phyloP scores from a whole-genome alignment of 2,329 filamentous ascomycete species.

The Amauroascus niger region DNA sequence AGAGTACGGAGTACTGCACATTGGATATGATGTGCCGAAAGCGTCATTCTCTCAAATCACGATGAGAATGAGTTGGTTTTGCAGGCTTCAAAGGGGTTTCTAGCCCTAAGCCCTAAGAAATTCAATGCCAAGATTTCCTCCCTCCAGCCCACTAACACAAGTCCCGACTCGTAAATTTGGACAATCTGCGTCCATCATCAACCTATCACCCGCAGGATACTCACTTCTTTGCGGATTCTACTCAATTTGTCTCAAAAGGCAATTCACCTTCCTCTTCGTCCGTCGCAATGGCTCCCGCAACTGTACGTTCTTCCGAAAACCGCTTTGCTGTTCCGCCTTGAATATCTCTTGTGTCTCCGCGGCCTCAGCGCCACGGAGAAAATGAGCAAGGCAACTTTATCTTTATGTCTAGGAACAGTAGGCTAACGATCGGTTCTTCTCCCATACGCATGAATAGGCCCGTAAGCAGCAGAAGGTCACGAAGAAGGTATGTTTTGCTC shows the following conservation, averaged over 20 bases:
- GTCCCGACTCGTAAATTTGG: background rate
- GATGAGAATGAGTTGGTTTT: too few species aligned
- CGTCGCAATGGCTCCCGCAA: constrained; percentile 70
- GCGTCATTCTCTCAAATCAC: too few species aligned
- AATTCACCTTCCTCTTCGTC: constrained; percentile 9
- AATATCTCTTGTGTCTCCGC: constrained; percentile 18
- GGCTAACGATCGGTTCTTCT: constrained; percentile 62
- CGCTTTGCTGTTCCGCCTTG: constrained; percentile 86
- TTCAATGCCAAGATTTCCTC: constrained; percentile 10
- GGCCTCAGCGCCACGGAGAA: constrained; percentile 11
- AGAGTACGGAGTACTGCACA: too few species aligned
- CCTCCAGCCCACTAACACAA: background rate
- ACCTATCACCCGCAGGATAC: constrained; percentile 63
- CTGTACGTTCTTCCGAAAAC: constrained; percentile 66
- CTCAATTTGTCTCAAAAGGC: constrained; percentile 21
- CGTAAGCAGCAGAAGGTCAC: constrained; percentile 43
- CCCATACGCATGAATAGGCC: constrained; percentile 35
- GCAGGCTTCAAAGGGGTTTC: too few species aligned
- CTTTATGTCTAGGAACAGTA: constrained; percentile 59
- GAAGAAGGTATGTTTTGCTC: constrained; percentile 34
- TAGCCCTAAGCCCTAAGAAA: constrained; percentile 11
- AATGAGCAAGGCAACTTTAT: constrained; percentile 19
- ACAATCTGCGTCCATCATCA: background rate
- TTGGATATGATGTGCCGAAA: too few species aligned
- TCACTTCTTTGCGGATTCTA: constrained; percentile 67